phyloP scores from a whole-genome alignment of 2,329 filamentous ascomycete genomes.

The Calonectria pseudoreteaudii region DNA sequence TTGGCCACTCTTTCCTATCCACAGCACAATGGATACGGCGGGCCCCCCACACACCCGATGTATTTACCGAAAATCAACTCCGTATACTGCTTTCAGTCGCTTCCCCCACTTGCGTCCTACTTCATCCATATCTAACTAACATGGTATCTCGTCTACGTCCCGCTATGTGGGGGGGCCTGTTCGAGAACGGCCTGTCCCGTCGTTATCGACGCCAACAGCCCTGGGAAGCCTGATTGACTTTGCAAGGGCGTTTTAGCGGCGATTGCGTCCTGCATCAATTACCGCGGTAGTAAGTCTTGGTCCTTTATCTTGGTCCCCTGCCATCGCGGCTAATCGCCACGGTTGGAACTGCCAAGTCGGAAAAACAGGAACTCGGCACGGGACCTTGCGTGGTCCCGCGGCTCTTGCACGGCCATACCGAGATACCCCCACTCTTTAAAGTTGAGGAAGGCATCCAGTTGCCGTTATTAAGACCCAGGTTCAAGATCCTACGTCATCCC shows the following conservation, averaged over 20 bases:
- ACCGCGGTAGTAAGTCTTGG: not conserved
- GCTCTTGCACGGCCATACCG: not conserved
- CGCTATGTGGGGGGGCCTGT: not conserved
- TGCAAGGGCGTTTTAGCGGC: not conserved
- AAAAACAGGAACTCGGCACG: not conserved
- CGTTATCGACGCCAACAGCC: not conserved
- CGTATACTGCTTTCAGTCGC: not conserved
- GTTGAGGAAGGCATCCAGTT: not conserved
- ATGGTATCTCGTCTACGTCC: not conserved
- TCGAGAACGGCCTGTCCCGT: not conserved
- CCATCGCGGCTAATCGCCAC: not conserved
- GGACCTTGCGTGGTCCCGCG: not conserved
- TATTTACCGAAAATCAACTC: not conserved
- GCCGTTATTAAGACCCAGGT: not conserved
- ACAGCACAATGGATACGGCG: not conserved
- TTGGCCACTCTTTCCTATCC: not conserved
- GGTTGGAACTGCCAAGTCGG: not conserved
- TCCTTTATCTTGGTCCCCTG: not conserved
- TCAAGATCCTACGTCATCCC: not conserved
- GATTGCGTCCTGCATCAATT: not conserved
- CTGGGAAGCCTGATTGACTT: not conserved
- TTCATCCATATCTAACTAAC: not conserved
- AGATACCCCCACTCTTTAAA: not conserved
- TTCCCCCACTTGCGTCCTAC: not conserved
- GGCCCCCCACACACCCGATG: not conserved